phyloP scores from a whole-genome alignment of 768 basidiomycete genomes.

The Trametes maxima region DNA sequence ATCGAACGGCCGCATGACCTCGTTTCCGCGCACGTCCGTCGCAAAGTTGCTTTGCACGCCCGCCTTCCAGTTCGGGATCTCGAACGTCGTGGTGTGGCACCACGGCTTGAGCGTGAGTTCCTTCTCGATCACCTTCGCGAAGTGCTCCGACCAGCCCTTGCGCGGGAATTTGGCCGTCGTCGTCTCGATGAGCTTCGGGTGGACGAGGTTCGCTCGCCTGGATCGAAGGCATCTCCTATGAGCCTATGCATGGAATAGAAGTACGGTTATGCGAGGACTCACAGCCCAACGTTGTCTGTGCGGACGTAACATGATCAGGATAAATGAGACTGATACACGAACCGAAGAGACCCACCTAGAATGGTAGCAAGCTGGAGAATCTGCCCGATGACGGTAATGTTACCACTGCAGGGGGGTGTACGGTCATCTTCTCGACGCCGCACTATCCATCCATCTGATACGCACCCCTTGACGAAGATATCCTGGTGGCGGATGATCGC shows the following conservation, averaged over 20 bases:
- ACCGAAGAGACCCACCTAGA: slow-evolving; percentile 36
- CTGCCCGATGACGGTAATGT: slow-evolving; percentile 54
- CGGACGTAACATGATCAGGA: not conserved
- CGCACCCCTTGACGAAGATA: slow-evolving; percentile 48
- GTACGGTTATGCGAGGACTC: slow-evolving; percentile 19
- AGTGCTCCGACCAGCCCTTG: slow-evolving; percentile 48
- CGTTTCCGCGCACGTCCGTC: slow-evolving; percentile 47
- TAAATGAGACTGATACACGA: not conserved
- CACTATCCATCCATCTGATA: not conserved
- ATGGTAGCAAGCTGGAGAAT: slow-evolving; percentile 52
- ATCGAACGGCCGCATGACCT: slow-evolving; percentile 45
- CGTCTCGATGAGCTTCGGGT: slow-evolving; percentile 43
- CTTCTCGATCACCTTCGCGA: slow-evolving; percentile 45
- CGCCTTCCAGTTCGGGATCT: slow-evolving; percentile 45
- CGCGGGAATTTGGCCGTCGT: slow-evolving; percentile 46
- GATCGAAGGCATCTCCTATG: not conserved
- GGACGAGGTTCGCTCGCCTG: slow-evolving; percentile 48
- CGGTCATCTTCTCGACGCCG: not conserved
- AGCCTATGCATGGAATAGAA: not conserved
- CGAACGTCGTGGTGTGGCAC: slow-evolving; percentile 53
- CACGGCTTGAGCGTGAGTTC: slow-evolving; percentile 51
- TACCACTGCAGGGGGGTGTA: slow-evolving; percentile 36
- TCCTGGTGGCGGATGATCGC: slow-evolving; percentile 53
- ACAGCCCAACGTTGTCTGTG: slow-evolving; percentile 49
- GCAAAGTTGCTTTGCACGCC: slow-evolving; percentile 51